phyloP scores from a whole-genome alignment of 768 basidiomycete species.

The Termitomyces sp. region DNA sequence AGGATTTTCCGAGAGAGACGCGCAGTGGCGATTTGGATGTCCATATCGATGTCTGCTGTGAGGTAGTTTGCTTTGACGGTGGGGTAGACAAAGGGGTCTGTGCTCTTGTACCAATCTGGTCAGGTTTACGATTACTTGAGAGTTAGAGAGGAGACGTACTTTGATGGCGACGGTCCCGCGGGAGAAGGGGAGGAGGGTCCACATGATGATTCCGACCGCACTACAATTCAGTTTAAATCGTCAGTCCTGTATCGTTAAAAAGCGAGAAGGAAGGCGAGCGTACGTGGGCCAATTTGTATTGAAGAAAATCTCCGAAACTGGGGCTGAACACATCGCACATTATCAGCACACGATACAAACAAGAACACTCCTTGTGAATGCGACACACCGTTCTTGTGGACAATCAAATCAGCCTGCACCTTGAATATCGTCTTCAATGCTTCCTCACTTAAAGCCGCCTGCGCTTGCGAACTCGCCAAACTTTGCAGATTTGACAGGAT shows the following conservation, averaged over 20 bases:
- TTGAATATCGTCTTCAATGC: constrained; percentile 38
- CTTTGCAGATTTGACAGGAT: constrained; percentile 30
- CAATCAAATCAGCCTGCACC: constrained; percentile 43
- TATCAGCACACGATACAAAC: neutral
- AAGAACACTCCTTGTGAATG: constrained; percentile 15
- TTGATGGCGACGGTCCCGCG: constrained; percentile 44
- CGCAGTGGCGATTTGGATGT: constrained; percentile 43
- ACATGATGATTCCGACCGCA: constrained; percentile 42
- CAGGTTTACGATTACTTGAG: neutral
- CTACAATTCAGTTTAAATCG: constrained; percentile 14
- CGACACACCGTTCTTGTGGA: constrained; percentile 36
- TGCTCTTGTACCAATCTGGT: constrained; percentile 23
- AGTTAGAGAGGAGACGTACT: constrained; percentile 17
- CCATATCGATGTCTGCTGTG: constrained; percentile 39
- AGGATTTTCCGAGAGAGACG: constrained; percentile 30
- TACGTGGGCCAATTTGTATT: constrained; percentile 41
- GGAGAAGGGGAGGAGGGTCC: constrained; percentile 52
- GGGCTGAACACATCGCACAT: constrained; percentile 24
- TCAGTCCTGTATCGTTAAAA: neutral
- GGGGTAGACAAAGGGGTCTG: constrained; percentile 43
- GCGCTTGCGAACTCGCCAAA: constrained; percentile 41
- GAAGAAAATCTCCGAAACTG: constrained; percentile 42
- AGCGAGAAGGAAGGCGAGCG: constrained; percentile 5
- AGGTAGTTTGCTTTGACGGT: constrained; percentile 47
- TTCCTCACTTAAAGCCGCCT: constrained; percentile 28